Percentiles rank a stretch among this genome's conserved stretches.
phyloP scores from a whole-genome alignment of 2,329 filamentous ascomycete species.

The Leptographium wingfieldii region DNA sequence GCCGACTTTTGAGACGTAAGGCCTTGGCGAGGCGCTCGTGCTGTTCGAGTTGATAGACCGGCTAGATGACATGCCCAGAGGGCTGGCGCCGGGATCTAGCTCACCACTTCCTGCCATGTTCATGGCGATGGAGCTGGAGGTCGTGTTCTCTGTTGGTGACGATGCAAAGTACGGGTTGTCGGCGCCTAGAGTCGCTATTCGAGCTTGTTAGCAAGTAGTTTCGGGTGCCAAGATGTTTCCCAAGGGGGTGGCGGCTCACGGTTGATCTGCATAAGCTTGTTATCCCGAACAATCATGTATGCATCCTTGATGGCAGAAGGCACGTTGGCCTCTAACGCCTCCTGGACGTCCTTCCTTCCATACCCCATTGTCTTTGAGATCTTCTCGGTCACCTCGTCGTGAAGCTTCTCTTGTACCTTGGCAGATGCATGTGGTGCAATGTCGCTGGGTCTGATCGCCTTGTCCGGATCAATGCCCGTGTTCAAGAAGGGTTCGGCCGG shows the following conservation, averaged over 20 bases:
- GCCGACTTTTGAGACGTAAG: constrained; percentile 72
- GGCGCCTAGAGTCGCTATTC: constrained; percentile 33
- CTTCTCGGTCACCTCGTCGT: constrained; percentile 87
- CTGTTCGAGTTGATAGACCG: constrained; percentile 39
- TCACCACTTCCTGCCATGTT: constrained; percentile 22
- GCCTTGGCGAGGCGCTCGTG: constrained; percentile 33
- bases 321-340: constrained; percentile 81
- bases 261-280: constrained; percentile 91
- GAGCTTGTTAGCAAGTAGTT: constrained; percentile 17
- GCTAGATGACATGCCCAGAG: constrained; percentile 41
- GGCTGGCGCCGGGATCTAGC: constrained; percentile 29
- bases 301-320: constrained; percentile 98
- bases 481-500: constrained; percentile 87
- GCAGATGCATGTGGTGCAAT: constrained; percentile 68
- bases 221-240: background rate
- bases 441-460: constrained; percentile 71
- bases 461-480: constrained; percentile 86
- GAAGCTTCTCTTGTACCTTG: constrained; percentile 76
- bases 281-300: constrained; percentile 94
- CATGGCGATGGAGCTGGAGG: constrained; percentile 45
- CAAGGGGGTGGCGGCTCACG: constrained; percentile 45
- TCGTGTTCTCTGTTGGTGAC: constrained; percentile 33
- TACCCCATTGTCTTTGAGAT: constrained; percentile 98
- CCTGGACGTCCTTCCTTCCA: constrained; percentile 85
- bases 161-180: constrained; percentile 30